Evolutionary conservation across 805 yeast genomes (phyloP).

Genomic region (Yarrowia osloensis): DNA sequence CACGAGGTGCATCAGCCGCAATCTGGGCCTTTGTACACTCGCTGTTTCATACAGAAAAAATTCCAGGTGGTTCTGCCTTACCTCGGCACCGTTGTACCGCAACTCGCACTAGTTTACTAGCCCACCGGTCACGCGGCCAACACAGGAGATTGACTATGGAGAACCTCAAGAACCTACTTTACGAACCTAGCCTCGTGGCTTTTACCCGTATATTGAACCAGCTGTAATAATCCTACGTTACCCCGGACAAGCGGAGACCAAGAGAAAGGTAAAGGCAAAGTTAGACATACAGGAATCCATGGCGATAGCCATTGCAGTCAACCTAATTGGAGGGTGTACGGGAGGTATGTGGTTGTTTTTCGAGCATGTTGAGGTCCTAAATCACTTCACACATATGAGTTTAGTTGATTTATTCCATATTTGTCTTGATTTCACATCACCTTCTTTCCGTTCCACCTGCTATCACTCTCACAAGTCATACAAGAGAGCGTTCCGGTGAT

Average conservation of each 20-base stretch:
- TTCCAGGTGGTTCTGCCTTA: too few species aligned
- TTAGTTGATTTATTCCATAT: too few species aligned
- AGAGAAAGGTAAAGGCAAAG: conserved; percentile 1
- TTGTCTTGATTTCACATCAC: too few species aligned
- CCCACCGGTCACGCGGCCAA: conserved; percentile 5
- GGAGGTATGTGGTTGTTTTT: background rate
- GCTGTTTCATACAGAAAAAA: background rate
- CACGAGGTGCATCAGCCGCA: background rate
- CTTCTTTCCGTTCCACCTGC: background rate
- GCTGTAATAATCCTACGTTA: background rate
- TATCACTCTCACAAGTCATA: background rate
- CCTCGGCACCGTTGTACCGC: background rate
- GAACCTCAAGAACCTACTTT: background rate
- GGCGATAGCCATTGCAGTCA: background rate
- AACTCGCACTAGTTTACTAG: too few species aligned
- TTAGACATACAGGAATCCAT: background rate
- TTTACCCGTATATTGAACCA: background rate
- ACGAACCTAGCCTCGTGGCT: background rate
- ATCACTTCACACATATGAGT: too few species aligned
- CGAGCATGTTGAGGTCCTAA: too few species aligned
- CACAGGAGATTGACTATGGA: background rate
- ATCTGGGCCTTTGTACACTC: background rate
- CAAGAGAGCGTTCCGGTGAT: conserved; percentile 4
- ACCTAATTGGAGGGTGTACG: background rate
- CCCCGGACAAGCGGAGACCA: conserved; percentile 19